These are phyloP conservation scores for Rhododendron simsii DNA, from an alignment of 148 eudicot genomes.

Conservation along the genomic window DNA sequence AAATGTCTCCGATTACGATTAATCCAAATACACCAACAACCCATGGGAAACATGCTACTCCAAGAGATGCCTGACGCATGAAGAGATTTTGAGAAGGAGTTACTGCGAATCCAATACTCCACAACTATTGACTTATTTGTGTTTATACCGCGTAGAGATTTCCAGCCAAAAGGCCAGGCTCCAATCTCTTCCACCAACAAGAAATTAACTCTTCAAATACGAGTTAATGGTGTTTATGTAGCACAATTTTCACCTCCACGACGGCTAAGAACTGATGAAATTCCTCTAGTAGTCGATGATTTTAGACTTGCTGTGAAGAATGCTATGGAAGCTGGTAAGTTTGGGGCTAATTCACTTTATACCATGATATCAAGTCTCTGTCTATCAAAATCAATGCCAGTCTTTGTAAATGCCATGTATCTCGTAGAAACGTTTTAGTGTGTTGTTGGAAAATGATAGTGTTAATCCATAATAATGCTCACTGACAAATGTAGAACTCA, in stretches of 20 bases:
- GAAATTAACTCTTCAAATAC: neutral
- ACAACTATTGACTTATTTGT: neutral
- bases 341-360: neutral
- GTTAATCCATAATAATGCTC: no score
- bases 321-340: conserved; percentile 5
- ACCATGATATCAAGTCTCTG: neutral
- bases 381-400: neutral
- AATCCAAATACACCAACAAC: no score
- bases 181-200: neutral
- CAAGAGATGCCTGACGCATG: no score
- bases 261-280: neutral
- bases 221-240: neutral
- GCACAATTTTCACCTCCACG: conserved; percentile 2
- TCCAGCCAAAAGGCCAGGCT: neutral
- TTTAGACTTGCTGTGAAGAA: neutral
- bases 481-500: no score
- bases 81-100: no score
- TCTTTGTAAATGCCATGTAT: neutral
- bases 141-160: neutral
- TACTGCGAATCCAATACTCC: no score
- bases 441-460: no score
- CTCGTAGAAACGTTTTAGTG: neutral
- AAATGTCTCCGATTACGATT: no score
- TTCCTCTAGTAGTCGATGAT: neutral
- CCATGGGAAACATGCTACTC: no score